These are phyloP conservation scores for Debaryomycetaceae sp. DNA, from an alignment of 1,139 yeast genomes.

Conservation along the genomic window DNA sequence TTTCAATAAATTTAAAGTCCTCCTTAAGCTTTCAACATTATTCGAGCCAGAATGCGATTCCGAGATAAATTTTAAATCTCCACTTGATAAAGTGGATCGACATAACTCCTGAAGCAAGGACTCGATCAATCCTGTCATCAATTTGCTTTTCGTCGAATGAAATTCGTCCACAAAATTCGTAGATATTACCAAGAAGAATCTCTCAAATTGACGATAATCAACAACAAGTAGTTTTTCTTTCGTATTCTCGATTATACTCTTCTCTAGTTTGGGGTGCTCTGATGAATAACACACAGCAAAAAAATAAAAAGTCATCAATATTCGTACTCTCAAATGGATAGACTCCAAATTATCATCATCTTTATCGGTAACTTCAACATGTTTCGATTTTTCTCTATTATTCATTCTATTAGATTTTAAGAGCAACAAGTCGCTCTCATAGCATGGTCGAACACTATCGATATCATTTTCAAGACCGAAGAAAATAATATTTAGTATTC, in stretches of 20 bases:
- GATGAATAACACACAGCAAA: conserved; percentile 15
- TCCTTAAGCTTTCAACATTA: background rate
- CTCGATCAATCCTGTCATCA: background rate
- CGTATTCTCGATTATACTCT: background rate
- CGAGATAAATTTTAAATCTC: background rate
- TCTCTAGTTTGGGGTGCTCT: background rate
- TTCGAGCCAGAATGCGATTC: background rate
- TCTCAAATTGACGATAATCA: background rate
- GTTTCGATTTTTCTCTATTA: conserved; percentile 7
- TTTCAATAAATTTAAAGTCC: conserved; percentile 9
- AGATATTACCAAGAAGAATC: background rate
- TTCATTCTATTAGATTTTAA: conserved; percentile 15
- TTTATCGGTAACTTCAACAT: conserved; percentile 2
- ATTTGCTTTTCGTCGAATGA: background rate
- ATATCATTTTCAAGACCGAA: conserved; percentile 21
- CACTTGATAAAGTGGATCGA: background rate
- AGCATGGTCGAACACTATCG: conserved; percentile 18
- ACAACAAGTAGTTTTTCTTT: background rate
- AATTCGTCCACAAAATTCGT: background rate
- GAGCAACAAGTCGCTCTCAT: conserved; percentile 22
- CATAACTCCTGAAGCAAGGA: background rate
- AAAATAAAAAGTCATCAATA: conserved; percentile 18
- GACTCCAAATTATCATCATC: conserved; percentile 25
- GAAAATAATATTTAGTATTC: conserved; percentile 27
- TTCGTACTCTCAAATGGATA: conserved; percentile 24